A percentile compares a stretch with the other conserved stretches of the same genome.
Evolutionary conservation across 768 basidiomycete species (phyloP).

Genomic region (Mycena metata): DNA sequence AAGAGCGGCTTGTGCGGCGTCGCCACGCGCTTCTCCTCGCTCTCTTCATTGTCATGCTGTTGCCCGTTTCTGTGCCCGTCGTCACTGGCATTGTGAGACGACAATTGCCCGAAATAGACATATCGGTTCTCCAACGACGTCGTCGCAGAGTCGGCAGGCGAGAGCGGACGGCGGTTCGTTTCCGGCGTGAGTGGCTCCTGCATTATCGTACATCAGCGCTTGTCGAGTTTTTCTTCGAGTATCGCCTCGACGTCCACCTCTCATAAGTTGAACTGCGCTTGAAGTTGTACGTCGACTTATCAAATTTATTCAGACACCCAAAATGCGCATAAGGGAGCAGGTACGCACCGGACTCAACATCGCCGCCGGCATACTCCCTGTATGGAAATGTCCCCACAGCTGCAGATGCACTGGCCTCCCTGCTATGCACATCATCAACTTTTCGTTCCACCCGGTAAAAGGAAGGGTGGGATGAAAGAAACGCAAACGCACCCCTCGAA

Average conservation of each 20-base stretch:
- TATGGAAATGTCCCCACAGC: conserved; percentile 50
- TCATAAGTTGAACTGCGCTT: conserved; percentile 29
- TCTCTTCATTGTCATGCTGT: conserved; percentile 49
- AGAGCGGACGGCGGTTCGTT: conserved; percentile 56
- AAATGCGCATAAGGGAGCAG: background rate
- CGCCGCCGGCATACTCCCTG: conserved; percentile 61
- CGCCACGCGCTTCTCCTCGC: conserved; percentile 47
- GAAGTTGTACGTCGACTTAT: background rate
- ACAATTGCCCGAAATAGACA: conserved; percentile 44
- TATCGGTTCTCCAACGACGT: conserved; percentile 52
- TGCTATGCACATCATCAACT: conserved; percentile 39
- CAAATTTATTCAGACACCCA: too few relatives aligned
- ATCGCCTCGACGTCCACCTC: conserved; percentile 34
- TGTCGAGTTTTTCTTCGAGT: conserved; percentile 7
- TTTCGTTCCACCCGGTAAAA: background rate
- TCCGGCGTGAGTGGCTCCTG: conserved; percentile 64
- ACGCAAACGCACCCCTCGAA: too few relatives aligned
- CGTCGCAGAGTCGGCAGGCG: conserved; percentile 53
- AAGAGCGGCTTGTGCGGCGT: conserved; percentile 57
- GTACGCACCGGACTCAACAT: conserved; percentile 52
- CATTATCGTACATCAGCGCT: background rate
- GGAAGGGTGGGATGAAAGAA: conserved; percentile 9
- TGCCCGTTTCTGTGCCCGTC: conserved; percentile 62
- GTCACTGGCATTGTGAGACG: conserved; percentile 53
- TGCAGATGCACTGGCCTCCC: conserved; percentile 57